Conservation (phyloP, 352 stramenopile genomes). For the Phytophthora quininea region DNA sequence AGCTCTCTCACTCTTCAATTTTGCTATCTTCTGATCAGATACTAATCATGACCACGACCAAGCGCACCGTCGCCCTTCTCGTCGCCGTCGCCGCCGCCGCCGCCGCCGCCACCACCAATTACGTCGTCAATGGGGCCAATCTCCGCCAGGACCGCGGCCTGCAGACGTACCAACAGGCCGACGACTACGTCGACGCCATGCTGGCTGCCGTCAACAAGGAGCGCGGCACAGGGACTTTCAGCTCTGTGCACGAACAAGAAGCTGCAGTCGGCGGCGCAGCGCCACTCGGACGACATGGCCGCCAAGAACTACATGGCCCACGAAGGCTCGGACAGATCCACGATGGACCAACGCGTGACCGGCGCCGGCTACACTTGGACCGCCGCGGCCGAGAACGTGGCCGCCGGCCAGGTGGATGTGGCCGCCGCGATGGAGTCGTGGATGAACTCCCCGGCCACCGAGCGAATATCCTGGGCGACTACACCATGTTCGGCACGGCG, state of each 20-base stretch:
- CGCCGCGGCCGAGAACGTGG: slow-evolving; percentile 43
- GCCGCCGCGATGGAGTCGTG: slow-evolving; percentile 44
- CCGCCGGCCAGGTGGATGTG: slow-evolving; percentile 35
- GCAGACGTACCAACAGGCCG: neutral
- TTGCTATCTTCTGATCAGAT: too few relatives aligned
- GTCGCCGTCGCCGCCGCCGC: neutral
- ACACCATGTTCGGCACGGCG: slow-evolving; percentile 43
- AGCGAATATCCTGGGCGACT: slow-evolving; percentile 46
- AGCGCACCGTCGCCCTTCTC: neutral
- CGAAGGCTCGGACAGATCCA: slow-evolving; percentile 45
- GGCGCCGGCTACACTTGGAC: slow-evolving; percentile 47
- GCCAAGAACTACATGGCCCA: slow-evolving; percentile 55
- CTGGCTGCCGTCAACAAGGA: slow-evolving; percentile 52
- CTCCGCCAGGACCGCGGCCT: neutral
- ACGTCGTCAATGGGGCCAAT: neutral
- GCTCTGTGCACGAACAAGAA: slow-evolving; percentile 50
- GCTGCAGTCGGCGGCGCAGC: slow-evolving; percentile 23
- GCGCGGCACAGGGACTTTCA: slow-evolving; percentile 40
- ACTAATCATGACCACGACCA: neutral
- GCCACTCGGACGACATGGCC: slow-evolving; percentile 53
- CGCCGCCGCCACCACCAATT: neutral
- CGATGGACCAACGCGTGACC: slow-evolving; percentile 42
- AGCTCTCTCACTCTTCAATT: too few relatives aligned
- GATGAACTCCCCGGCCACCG: slow-evolving; percentile 43
- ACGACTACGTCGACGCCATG: slow-evolving; percentile 29